These are phyloP conservation scores for Saturnispora zaruensis DNA, from an alignment of 805 yeast species.

Conservation along the genomic window DNA sequence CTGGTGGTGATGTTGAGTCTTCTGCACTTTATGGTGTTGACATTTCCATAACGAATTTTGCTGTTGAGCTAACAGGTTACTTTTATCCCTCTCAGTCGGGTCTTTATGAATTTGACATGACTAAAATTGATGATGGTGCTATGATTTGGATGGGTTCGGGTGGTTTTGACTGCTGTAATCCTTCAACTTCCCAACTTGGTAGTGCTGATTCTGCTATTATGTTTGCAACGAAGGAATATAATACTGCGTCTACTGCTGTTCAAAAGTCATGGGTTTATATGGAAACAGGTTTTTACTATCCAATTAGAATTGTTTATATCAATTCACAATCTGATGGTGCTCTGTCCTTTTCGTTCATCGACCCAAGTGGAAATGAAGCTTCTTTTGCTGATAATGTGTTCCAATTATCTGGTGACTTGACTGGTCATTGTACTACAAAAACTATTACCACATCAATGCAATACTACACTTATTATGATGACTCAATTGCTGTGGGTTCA, in stretches of 20 bases:
- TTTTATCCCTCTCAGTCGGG: constrained; percentile 25
- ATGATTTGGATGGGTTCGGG: constrained; percentile 28
- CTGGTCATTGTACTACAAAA: constrained; percentile 1
- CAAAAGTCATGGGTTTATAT: constrained; percentile 11
- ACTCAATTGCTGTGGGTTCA: constrained; percentile 1
- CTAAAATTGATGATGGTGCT: constrained; percentile 26
- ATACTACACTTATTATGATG: constrained; percentile 4
- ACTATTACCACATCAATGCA: background rate
- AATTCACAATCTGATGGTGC: constrained; percentile 11
- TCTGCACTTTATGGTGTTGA: constrained; percentile 8
- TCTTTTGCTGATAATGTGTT: background rate
- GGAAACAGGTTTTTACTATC: constrained; percentile 14
- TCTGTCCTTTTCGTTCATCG: constrained; percentile 10
- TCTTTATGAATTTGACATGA: constrained; percentile 20
- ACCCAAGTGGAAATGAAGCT: constrained; percentile 10
- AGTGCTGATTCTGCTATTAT: constrained; percentile 8
- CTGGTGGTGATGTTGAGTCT: background rate
- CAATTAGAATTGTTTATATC: constrained; percentile 16
- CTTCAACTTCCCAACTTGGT: constrained; percentile 5
- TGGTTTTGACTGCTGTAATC: constrained; percentile 31
- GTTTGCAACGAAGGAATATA: constrained; percentile 9
- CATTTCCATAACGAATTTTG: constrained; percentile 10
- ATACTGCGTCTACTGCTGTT: background rate
- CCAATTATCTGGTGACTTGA: background rate
- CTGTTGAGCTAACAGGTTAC: constrained; percentile 15